phyloP scores from a whole-genome alignment of 2,329 filamentous ascomycete species.

The Talaromyces sp. region DNA sequence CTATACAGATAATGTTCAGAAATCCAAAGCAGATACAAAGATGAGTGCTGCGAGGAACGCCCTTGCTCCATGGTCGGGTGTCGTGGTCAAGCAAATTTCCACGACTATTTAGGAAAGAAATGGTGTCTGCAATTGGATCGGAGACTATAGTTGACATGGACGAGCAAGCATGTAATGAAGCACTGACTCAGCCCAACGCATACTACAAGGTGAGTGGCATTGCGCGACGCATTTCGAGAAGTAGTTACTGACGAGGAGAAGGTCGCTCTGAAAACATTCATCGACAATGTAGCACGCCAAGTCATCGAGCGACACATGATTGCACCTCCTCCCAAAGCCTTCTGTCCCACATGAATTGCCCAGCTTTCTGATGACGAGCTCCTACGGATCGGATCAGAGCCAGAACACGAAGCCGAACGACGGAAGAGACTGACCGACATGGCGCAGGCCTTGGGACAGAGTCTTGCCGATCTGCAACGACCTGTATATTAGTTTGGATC shows the following conservation, averaged over 20 bases:
- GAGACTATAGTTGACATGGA: conserved; percentile 1
- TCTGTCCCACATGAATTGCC: background rate
- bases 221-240: no score
- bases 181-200: background rate
- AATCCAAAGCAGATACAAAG: background rate
- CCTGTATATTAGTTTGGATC: background rate
- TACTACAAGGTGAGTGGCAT: conserved; percentile 2
- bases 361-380: background rate
- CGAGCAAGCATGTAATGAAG: conserved; percentile 6
- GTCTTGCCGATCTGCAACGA: background rate
- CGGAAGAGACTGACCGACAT: background rate
- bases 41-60: no score
- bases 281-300: background rate
- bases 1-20: background rate
- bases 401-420: background rate
- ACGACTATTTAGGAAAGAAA: background rate
- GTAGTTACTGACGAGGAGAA: background rate
- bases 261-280: background rate
- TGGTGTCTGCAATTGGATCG: background rate
- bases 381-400: background rate
- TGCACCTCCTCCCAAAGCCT: background rate
- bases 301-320: background rate
- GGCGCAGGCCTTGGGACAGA: background rate
- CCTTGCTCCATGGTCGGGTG: no score
- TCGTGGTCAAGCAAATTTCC: no score